Base-by-base conservation (phyloP, 768 basidiomycete genomes). In the Boletus sp. region DNA sequence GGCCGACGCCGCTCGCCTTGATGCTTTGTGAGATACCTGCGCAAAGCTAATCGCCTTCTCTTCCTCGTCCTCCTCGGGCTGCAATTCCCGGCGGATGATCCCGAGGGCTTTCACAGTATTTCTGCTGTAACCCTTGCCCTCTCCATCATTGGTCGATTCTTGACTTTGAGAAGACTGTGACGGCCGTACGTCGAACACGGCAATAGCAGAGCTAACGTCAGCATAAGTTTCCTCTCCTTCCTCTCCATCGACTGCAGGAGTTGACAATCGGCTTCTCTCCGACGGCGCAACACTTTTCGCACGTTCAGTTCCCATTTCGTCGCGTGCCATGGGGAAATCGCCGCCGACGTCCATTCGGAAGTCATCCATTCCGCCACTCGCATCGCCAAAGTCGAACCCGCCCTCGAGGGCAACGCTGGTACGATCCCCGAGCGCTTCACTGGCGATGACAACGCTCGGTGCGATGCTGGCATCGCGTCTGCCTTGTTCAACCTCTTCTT, bases 1-100 rank as follows among this genome's bases (percentile, higher is more conserved):
- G 2, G 93, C 86, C 1, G 96, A 84, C 1, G 96, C 93, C 13
- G 94, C 97, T 39, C 93, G 84, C 44, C 91, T 87, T 10, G 92
- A 89, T 13, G 93, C 92, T 77, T 91, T 91, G 59, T 88, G 79
- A 14, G 91, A 79, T 75, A 93, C 79, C 64, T 82, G 75, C 38
- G 81, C 80, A 76, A 98, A 98, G 64, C 87, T 90, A 62, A 95
- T 73, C 9, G 73, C 70, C 69, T 84, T 88, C 32, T 84, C 84
- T 54, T 76, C 76, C 7, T 67, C 71, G 4, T 75, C 78, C 25
- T 78, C 77, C 29, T 68, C 70, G 3, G 83, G 82, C 51, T 83
- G 79, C 48, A 95, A 72, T 64, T 92, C 89, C 58, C 78, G 79
- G 56, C 89, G 81, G 48, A 96, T 77, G 61, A 96, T 75, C 25